phyloP scores from a whole-genome alignment of 2,329 filamentous ascomycete genomes.

The Orbilia javanica region DNA sequence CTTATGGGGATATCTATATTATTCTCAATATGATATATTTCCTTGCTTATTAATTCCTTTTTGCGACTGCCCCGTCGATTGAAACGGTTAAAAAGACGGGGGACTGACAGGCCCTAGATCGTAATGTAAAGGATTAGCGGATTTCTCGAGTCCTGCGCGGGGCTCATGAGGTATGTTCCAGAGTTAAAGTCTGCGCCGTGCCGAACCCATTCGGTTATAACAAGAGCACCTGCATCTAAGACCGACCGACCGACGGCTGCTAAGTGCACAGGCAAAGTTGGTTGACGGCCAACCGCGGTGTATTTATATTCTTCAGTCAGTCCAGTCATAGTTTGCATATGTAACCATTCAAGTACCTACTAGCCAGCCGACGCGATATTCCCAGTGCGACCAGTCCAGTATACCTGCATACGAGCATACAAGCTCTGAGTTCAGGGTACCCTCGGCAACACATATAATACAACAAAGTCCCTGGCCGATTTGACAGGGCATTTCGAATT shows the following conservation, averaged over 20 bases:
- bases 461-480: background rate
- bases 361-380: no score
- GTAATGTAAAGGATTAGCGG: background rate
- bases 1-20: slow-evolving; percentile 3
- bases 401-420: no score
- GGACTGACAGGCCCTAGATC: background rate
- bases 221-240: background rate
- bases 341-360: no score
- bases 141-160: background rate
- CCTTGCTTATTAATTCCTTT: slow-evolving; percentile 7
- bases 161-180: slow-evolving; percentile 12
- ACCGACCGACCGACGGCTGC: background rate
- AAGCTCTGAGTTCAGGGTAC: background rate
- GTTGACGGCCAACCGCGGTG: background rate
- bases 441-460: slow-evolving; percentile 1
- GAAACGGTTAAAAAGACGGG: slow-evolving; percentile 19
- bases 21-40: slow-evolving; percentile 13
- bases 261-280: background rate
- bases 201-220: slow-evolving; percentile 4
- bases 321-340: background rate
- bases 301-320: slow-evolving; percentile 7
- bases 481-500: no score
- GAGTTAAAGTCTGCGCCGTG: background rate
- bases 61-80: background rate
- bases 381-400: background rate